phyloP scores from a whole-genome alignment of 73 alveolate genomes.

The Urostyla sp. region DNA sequence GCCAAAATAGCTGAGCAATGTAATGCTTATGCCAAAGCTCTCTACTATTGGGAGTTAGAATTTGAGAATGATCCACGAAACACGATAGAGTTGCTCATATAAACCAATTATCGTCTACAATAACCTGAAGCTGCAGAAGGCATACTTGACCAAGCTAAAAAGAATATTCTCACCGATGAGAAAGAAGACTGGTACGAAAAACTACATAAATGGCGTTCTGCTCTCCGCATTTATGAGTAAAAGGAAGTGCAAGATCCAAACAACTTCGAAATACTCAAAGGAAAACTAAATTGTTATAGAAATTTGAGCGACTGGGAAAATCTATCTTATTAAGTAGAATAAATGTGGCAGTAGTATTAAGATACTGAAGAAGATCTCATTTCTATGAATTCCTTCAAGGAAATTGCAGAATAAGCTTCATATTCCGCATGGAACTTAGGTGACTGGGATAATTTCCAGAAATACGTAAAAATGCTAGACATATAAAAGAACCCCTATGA shows the following conservation, averaged over 20 bases:
- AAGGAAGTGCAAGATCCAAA: slow-evolving; percentile 76
- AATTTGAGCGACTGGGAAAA: slow-evolving; percentile 97
- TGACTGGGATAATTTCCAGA: slow-evolving; percentile 95
- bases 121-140: slow-evolving; percentile 98
- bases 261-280: slow-evolving; percentile 75
- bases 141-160: slow-evolving; percentile 85
- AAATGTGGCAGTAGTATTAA: slow-evolving; percentile 72
- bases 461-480: slow-evolving; percentile 80
- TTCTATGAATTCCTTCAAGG: slow-evolving; percentile 4
- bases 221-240: slow-evolving; percentile 83
- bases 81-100: slow-evolving; percentile 82
- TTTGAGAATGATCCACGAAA: slow-evolving; percentile 85
- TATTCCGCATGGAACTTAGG: slow-evolving; percentile 94
- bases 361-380: not conserved
- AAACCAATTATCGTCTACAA: slow-evolving; percentile 88
- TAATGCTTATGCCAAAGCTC: slow-evolving; percentile 98
- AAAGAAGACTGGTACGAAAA: slow-evolving; percentile 92
- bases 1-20: slow-evolving; percentile 97
- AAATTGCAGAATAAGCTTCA: slow-evolving; percentile 85
- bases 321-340: slow-evolving; percentile 81
- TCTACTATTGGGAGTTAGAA: slow-evolving; percentile 95
- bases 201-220: slow-evolving; percentile 95
- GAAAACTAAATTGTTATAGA: slow-evolving; percentile 92
- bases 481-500: slow-evolving; percentile 85
- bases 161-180: slow-evolving; percentile 67